phyloP scores from a whole-genome alignment of 495 filamentous ascomycete species.

The Penicillium argentinense region DNA sequence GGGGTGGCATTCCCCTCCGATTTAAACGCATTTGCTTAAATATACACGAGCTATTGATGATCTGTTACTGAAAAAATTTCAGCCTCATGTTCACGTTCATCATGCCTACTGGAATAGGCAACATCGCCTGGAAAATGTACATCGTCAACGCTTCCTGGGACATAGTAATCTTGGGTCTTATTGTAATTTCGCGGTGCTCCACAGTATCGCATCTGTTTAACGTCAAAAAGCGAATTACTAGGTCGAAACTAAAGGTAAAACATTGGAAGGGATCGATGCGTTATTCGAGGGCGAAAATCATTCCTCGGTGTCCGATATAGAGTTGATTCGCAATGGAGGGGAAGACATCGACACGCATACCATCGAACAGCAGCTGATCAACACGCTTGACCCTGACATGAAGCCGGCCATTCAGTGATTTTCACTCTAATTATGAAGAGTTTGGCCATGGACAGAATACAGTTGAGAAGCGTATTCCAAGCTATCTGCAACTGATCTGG shows the following conservation, averaged over 20 bases:
- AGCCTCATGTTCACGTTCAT: conserved; percentile 49
- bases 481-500: too few species aligned
- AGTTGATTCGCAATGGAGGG: conserved; percentile 34
- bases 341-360: conserved; percentile 17
- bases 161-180: conserved; percentile 18
- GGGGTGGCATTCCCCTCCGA: conserved; percentile 19
- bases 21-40: conserved; percentile 50
- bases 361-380: conserved; percentile 12
- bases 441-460: too few species aligned
- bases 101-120: conserved; percentile 46
- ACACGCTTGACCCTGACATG: too few species aligned
- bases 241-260: conserved; percentile 57
- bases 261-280: conserved; percentile 54
- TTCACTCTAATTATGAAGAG: too few species aligned
- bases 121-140: conserved; percentile 31
- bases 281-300: conserved; percentile 44
- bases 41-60: not conserved
- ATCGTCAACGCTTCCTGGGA: conserved; percentile 28
- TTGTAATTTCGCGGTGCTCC: conserved; percentile 10
- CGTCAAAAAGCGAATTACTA: conserved; percentile 18
- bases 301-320: conserved; percentile 43
- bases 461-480: too few species aligned
- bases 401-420: too few species aligned
- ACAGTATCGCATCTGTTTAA: not conserved
- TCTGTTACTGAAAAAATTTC: not conserved